Evolutionary conservation across 1,284 basidiomycete genomes (phyloP).

Genomic region (Ceratobasidium sp.): DNA sequence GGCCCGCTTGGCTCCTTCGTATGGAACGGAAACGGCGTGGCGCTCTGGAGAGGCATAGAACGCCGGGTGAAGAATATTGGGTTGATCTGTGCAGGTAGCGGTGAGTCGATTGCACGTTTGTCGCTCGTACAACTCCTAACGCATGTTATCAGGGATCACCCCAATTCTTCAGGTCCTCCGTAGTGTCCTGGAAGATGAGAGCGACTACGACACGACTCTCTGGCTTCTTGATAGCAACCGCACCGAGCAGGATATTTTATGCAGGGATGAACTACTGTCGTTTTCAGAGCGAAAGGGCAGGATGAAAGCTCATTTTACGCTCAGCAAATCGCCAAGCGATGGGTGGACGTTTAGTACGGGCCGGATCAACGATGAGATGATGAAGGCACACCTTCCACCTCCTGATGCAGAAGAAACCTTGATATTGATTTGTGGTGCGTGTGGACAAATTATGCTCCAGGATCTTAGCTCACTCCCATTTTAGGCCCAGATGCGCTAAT

Average conservation of each 20-base stretch:
- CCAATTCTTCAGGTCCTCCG: slow-evolving; percentile 65
- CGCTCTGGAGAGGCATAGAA: slow-evolving; percentile 52
- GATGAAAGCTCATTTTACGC: slow-evolving; percentile 58
- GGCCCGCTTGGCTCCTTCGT: slow-evolving; percentile 68
- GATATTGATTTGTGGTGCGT: slow-evolving; percentile 58
- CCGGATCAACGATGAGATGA: slow-evolving; percentile 53
- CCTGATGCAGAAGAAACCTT: slow-evolving; percentile 51
- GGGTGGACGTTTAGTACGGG: slow-evolving; percentile 57
- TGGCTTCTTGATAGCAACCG: slow-evolving; percentile 64
- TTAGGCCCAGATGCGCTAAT: slow-evolving; percentile 54
- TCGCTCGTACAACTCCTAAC: not conserved
- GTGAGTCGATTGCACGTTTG: slow-evolving; percentile 44
- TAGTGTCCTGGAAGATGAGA: slow-evolving; percentile 55
- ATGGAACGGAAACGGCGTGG: slow-evolving; percentile 57
- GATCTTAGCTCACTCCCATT: not conserved
- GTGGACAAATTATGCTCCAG: not conserved
- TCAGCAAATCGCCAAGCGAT: slow-evolving; percentile 49
- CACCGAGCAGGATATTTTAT: slow-evolving; percentile 61
- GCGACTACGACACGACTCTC: slow-evolving; percentile 53
- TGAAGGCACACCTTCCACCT: slow-evolving; percentile 54
- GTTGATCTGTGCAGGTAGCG: slow-evolving; percentile 66
- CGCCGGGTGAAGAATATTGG: slow-evolving; percentile 57
- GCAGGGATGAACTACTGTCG: slow-evolving; percentile 57
- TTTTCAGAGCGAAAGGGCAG: slow-evolving; percentile 49
- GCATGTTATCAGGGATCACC: slow-evolving; percentile 56